Evolutionary conservation across 768 basidiomycete species (phyloP), one percentile per base, ranked within the genome.

Genomic region (Auricularia sp.): DNA sequence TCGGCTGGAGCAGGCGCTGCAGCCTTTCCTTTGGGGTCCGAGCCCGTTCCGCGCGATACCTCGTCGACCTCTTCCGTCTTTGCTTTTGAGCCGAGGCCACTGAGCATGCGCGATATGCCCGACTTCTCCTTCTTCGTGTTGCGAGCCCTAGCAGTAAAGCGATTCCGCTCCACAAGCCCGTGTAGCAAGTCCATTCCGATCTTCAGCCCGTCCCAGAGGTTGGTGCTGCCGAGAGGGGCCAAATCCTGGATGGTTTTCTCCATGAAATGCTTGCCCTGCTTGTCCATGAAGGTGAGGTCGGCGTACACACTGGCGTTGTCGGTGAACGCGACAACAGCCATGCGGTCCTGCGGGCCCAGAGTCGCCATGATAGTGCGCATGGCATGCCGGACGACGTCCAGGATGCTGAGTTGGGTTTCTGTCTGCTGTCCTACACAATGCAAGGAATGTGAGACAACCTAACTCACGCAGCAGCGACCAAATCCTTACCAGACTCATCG

Each of bases 151-250:
- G 64, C 18, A 68, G 66, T 11, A 66, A 18, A 61, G 66, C 66
- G 63, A 68, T 66, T 29, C 62, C 67, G 34, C 34, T 43, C 61
- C 29, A 29, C 29, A 29, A 33, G 47, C 6, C 33, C 44, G 33
- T 64, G 64, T 16, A 68, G 66, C 16, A 66, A 18, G 64, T 68
- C 66, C 65, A 68, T 66, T 29, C 62, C 67, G 34, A 35, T 43
- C 61, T 66, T 68, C 8, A 68, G 53, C 3, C 67, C 67, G 36
- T 66, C 67, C 67, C 67, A 68, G 7, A 68, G 63, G 56, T 68
- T 68, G 6, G 67, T 68, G 16, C 47, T 54, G 21, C 51, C 53
- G 44, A 47, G 33, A 3, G 65, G 65, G 1, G 54, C 44, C 16
- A 68, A 59, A 8, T 36, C 10, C 39, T 64, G 59, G 16, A 66